phyloP scores from a whole-genome alignment of 2,329 filamentous ascomycete genomes.

The Epichloe aotearoae region DNA sequence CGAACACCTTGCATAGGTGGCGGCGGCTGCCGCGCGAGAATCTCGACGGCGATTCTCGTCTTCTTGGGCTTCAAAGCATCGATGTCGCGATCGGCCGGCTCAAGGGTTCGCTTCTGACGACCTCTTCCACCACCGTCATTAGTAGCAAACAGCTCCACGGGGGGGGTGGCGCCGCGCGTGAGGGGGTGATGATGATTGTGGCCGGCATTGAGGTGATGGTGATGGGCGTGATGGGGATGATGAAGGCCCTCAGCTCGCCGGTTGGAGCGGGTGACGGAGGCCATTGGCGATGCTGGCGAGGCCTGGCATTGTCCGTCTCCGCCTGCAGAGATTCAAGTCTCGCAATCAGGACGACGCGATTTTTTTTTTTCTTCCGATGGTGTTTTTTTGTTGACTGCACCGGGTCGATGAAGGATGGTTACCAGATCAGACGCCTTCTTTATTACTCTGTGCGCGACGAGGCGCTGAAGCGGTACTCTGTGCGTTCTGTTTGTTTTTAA shows the following conservation, averaged over 20 bases:
- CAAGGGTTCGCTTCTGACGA: slow-evolving; percentile 36
- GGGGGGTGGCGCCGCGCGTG: slow-evolving; percentile 10
- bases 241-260: slow-evolving; percentile 34
- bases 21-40: slow-evolving; percentile 22
- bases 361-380: not conserved
- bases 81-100: slow-evolving; percentile 29
- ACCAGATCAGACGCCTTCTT: not conserved
- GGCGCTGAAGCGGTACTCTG: not conserved
- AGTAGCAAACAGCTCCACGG: slow-evolving; percentile 10
- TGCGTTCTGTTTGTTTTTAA: not conserved
- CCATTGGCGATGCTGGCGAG: slow-evolving; percentile 28
- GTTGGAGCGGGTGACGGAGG: slow-evolving; percentile 37
- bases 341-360: slow-evolving; percentile 4
- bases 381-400: not conserved
- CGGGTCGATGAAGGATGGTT: not conserved
- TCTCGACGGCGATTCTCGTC: slow-evolving; percentile 39
- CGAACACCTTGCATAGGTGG: slow-evolving; percentile 13
- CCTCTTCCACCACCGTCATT: slow-evolving; percentile 21
- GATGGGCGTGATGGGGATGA: slow-evolving; percentile 14
- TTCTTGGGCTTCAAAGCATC: slow-evolving; percentile 34
- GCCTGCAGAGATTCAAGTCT: slow-evolving; percentile 7
- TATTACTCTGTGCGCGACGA: not conserved
- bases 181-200: slow-evolving; percentile 10
- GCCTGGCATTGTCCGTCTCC: slow-evolving; percentile 24
- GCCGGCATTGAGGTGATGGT: slow-evolving; percentile 16